These are phyloP conservation scores for Durio zibethinus DNA, from an alignment of 345 rosid species.

Conservation along the genomic window DNA sequence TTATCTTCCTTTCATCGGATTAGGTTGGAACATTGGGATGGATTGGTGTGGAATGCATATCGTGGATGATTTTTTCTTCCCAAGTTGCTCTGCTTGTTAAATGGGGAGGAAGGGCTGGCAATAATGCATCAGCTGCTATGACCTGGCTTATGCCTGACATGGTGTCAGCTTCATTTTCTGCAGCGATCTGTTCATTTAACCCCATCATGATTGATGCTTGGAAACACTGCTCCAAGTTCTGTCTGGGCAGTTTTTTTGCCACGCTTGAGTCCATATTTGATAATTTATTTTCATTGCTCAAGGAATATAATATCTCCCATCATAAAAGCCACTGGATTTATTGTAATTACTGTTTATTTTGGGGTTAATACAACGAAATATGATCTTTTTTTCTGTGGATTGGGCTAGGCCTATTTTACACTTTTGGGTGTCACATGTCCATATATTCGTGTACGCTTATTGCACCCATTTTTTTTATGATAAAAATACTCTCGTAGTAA, in stretches of 20 bases:
- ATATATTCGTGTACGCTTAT: no score
- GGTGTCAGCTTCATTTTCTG: neutral
- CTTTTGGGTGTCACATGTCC: no score
- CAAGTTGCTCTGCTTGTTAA: neutral
- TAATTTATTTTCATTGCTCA: neutral
- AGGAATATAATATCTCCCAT: neutral
- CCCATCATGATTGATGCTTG: neutral
- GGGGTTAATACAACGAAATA: neutral
- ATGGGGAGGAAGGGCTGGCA: neutral
- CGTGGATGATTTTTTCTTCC: neutral
- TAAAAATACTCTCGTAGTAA: no score
- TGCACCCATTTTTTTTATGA: no score
- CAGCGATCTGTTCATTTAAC: neutral
- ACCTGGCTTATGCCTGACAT: neutral
- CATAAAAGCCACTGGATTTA: neutral
- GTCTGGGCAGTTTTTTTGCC: neutral
- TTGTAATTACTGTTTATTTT: neutral
- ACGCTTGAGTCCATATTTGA: neutral
- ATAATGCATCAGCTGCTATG: neutral
- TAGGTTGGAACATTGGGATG: neutral
- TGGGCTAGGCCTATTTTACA: no score
- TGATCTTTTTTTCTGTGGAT: no score
- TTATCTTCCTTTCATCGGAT: neutral
- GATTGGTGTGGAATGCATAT: neutral
- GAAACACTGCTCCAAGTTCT: neutral